Evolutionary conservation across 2,329 filamentous ascomycete species (phyloP).

Genomic region (Bipolaris sorokiniana): DNA sequence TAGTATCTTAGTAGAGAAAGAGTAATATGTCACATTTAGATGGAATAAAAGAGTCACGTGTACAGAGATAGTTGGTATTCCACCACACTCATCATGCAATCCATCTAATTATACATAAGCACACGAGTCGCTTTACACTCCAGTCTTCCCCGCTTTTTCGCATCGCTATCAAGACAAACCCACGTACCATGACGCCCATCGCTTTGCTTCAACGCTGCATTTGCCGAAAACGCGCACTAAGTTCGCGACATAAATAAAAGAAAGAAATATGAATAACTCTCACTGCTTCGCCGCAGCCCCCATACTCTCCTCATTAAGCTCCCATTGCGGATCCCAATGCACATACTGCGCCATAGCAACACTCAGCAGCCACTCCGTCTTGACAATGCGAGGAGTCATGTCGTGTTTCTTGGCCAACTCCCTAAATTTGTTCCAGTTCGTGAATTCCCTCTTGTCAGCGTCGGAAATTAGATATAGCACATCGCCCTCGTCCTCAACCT

Average conservation of each 20-base stretch:
- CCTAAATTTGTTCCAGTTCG: slow-evolving; percentile 79
- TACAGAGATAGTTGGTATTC: not conserved
- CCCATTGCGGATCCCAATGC: slow-evolving; percentile 45
- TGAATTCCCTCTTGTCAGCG: slow-evolving; percentile 67
- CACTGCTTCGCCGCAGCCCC: slow-evolving; percentile 26
- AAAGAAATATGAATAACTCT: not conserved
- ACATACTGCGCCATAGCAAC: slow-evolving; percentile 88
- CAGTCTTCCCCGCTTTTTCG: too few relatives aligned
- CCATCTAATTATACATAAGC: not conserved
- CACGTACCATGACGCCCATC: slow-evolving; percentile 23
- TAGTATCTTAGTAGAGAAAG: too few relatives aligned
- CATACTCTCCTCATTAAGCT: slow-evolving; percentile 42
- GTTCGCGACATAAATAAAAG: not conserved
- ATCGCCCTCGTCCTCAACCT: slow-evolving; percentile 64
- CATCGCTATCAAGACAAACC: not conserved
- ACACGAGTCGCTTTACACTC: too few relatives aligned
- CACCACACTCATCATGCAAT: not conserved
- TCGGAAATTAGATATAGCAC: slow-evolving; percentile 81
- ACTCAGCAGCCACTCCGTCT: slow-evolving; percentile 87
- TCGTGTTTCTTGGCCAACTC: slow-evolving; percentile 78
- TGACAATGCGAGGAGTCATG: slow-evolving; percentile 81
- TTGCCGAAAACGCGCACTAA: slow-evolving; percentile 12
- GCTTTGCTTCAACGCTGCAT: slow-evolving; percentile 10
- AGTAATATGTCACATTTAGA: not conserved
- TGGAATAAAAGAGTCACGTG: not conserved